Conservation (phyloP, 768 basidiomycete genomes). For the Chiua virens region DNA sequence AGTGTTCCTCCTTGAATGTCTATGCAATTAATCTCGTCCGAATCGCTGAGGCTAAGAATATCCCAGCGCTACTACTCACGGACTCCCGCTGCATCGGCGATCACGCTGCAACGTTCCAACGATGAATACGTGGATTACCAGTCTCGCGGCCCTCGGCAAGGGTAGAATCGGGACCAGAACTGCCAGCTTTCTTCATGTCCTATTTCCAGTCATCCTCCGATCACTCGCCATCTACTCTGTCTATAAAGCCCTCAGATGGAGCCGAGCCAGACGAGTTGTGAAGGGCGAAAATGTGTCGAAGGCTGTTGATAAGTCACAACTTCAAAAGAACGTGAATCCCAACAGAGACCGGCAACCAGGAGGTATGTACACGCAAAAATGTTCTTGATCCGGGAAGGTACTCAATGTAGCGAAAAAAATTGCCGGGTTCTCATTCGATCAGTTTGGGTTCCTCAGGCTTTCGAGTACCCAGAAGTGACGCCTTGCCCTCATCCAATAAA, state of each 20-base stretch:
- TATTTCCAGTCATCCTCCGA: slow-evolving; percentile 14
- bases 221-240: slow-evolving; percentile 16
- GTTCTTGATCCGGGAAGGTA: not conserved
- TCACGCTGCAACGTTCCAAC: not conserved
- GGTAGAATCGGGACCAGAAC: not conserved
- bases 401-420: too few species aligned
- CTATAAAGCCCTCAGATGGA: slow-evolving; percentile 13
- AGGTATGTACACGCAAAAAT: slow-evolving; percentile 11
- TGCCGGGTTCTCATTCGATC: too few species aligned
- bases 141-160: not conserved
- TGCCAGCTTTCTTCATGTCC: not conserved
- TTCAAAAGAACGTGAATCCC: not conserved
- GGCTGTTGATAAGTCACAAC: not conserved
- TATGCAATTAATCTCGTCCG: too few species aligned
- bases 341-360: slow-evolving; percentile 28
- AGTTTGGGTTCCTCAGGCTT: slow-evolving; percentile 55
- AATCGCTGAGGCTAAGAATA: too few species aligned
- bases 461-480: slow-evolving; percentile 52
- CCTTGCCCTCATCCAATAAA: slow-evolving; percentile 39
- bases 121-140: slow-evolving; percentile 10
- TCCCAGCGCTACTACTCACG: too few species aligned
- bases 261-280: not conserved
- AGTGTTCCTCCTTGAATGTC: too few species aligned
- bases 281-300: not conserved
- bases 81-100: too few species aligned